Evolutionary conservation across 495 filamentous ascomycete species (phyloP).

Genomic region (Saxispiralis lemnorum): DNA sequence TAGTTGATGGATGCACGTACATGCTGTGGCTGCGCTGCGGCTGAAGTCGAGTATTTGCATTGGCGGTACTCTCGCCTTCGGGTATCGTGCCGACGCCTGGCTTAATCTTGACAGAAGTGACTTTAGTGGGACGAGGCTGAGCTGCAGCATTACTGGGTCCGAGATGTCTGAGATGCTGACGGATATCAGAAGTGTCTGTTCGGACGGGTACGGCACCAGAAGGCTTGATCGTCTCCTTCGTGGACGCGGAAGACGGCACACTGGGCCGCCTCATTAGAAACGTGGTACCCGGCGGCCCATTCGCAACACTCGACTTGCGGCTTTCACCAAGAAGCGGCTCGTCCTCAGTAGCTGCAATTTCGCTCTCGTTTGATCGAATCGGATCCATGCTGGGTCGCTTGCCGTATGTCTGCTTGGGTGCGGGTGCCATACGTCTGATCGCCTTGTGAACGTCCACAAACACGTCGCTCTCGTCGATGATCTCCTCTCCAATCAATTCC

Average conservation of each 20-base stretch:
- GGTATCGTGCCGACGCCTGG: slow-evolving; percentile 28
- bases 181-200: slow-evolving; percentile 42
- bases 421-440: slow-evolving; percentile 60
- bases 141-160: slow-evolving; percentile 84
- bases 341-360: slow-evolving; percentile 11
- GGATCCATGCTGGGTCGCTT: slow-evolving; percentile 8
- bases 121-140: slow-evolving; percentile 66
- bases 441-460: slow-evolving; percentile 95
- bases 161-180: slow-evolving; percentile 71
- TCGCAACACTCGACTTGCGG: slow-evolving; percentile 8
- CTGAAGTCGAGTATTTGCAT: neutral
- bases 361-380: slow-evolving; percentile 7
- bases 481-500: slow-evolving; percentile 81
- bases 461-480: slow-evolving; percentile 79
- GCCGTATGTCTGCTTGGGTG: slow-evolving; percentile 44
- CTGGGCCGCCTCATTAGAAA: slow-evolving; percentile 31
- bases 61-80: slow-evolving; percentile 14
- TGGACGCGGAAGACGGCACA: slow-evolving; percentile 16
- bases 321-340: slow-evolving; percentile 14
- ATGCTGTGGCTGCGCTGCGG: neutral
- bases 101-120: slow-evolving; percentile 83
- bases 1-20: too few species aligned
- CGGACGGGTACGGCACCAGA: slow-evolving; percentile 9
- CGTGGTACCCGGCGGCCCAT: slow-evolving; percentile 19
- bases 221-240: slow-evolving; percentile 3